phyloP scores from a whole-genome alignment of 2,329 filamentous ascomycete species.

The Aspergillus hiratsukae region DNA sequence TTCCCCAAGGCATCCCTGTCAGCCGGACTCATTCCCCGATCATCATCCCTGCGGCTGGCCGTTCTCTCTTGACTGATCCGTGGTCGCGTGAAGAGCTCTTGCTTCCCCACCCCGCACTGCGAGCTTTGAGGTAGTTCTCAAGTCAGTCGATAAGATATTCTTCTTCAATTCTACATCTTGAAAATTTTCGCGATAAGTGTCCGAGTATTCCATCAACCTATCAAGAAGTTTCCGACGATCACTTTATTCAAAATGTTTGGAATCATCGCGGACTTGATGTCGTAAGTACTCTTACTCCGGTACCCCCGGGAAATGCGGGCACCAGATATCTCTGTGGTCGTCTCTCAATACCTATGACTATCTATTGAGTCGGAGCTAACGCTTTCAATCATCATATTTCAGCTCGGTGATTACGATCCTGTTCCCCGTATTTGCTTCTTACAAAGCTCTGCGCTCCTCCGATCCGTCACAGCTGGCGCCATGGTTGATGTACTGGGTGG shows the following conservation, averaged over 20 bases:
- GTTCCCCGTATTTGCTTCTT: conserved; percentile 93
- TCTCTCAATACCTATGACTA: conserved; percentile 5
- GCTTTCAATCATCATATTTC: conserved; percentile 5
- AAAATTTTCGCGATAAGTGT: background rate
- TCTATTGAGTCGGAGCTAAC: conserved; percentile 18
- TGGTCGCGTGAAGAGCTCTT: conserved; percentile 16
- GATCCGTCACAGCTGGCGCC: conserved; percentile 85
- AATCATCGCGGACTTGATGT: conserved; percentile 70
- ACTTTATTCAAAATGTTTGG: conserved; percentile 60
- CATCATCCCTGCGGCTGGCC: conserved; percentile 12
- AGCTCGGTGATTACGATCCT: conserved; percentile 85
- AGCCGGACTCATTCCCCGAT: background rate
- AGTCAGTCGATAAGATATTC: conserved; percentile 1
- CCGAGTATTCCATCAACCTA: background rate
- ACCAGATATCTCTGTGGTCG: background rate
- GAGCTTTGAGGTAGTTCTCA: background rate
- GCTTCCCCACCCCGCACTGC: conserved; percentile 13
- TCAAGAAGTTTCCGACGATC: too few species aligned
- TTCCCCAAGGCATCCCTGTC: background rate
- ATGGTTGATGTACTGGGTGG: conserved; percentile 99
- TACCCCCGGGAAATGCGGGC: background rate
- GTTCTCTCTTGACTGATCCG: background rate
- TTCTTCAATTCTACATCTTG: background rate
- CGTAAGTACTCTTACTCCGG: conserved; percentile 51
- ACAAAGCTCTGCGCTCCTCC: conserved; percentile 92